Conservation (phyloP, 129 eudicot species). For the Centrapalus pauciflorus region DNA sequence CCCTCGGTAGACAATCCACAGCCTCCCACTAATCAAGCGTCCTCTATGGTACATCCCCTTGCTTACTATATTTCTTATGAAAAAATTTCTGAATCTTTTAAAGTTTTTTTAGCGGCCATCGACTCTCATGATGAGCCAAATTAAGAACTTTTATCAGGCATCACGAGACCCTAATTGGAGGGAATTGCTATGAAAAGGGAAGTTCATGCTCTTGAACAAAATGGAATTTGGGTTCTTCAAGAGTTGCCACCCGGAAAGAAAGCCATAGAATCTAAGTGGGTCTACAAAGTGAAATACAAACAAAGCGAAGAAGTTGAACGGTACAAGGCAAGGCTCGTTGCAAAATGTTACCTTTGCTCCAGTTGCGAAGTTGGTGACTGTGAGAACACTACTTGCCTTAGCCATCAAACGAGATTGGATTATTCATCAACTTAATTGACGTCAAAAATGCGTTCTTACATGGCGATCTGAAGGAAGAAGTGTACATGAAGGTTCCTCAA, state of each 20-base stretch:
- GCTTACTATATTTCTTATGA: background rate
- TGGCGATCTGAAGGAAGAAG: no score
- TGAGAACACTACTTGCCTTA: no score
- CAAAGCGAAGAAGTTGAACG: no score
- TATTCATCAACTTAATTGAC: no score
- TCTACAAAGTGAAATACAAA: background rate
- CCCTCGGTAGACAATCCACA: background rate
- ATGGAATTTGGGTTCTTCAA: background rate
- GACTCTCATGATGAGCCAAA: background rate
- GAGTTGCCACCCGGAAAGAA: background rate
- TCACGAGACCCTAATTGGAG: background rate
- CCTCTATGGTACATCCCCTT: background rate
- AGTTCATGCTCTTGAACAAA: no score
- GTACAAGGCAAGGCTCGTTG: no score
- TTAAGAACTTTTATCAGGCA: conserved; percentile 2
- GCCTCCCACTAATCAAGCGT: background rate
- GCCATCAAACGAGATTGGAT: no score
- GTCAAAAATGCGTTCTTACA: no score
- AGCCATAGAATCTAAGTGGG: background rate
- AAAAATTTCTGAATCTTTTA: background rate
- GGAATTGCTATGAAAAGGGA: no score
- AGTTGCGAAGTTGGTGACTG: no score
- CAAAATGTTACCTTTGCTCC: no score
- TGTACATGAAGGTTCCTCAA: no score
- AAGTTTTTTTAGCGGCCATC: background rate